Base-by-base conservation (phyloP, 768 basidiomycete species). In the Pisolithus microcarpus region DNA sequence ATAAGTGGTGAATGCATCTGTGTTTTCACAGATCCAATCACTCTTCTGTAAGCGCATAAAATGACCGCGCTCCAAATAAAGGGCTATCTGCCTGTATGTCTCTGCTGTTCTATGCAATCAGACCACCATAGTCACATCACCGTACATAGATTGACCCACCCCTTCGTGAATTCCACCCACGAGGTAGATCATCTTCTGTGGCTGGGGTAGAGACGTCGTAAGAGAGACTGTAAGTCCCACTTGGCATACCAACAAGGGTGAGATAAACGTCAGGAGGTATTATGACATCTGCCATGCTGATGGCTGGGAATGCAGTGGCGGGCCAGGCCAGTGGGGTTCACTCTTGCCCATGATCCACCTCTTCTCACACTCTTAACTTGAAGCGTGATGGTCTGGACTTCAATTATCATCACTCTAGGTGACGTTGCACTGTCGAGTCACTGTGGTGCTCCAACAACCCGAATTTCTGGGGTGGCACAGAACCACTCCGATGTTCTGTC, bases 151-250 rank as follows among this genome's bases (percentile, higher is more conserved):
- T 10, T 30, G 30, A 18, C 30, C n/a, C 19, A 50, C 50, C 18
- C 9, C 44, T n/a, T 5, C 1, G 1, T n/a, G 44, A 8, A 36
- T 51, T n/a, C 50, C 50, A 51, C 8, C 43, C 50, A 13, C 6
- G 11, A 6, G 50, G 50, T 4, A 51, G 21, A 31, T 51, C 24
- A n/a, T 43, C 37, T 16, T 39, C 34, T n/a, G 34, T 46, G 23
- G 13, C 26, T 16, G 19, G 23, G 16, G 45, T 51, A 19, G 26
- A 51, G 15, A 51, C 30, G 24, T 46, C 45, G 38, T 51, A 42
- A 2, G 43, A 45, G 16, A 51, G 45, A 36, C 50, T 44, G 45
- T 51, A 51, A 13, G 43, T 30, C 6, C 50, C 50, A 10, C 18
- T 18, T 40, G 3, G 18, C n/a, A 40, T n/a, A n/a, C 18, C 18